Evolutionary conservation across 1,284 basidiomycete genomes (phyloP), one percentile per base, ranked within the genome.

Genomic region (Cryptococcus hybrid): DNA sequence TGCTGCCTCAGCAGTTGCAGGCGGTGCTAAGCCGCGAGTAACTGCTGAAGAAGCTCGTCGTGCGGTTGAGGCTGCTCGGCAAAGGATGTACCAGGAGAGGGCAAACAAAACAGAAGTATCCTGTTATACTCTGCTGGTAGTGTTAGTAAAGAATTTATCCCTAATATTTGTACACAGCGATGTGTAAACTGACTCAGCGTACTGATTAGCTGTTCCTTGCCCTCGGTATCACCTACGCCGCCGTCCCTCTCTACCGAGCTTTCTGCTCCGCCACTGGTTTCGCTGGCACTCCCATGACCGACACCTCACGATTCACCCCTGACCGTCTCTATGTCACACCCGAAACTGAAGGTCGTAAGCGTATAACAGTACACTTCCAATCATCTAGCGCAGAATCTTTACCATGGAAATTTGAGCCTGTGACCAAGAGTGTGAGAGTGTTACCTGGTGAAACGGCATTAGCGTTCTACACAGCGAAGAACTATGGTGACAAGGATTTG

Each of bases 241-340:
- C 96, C 37, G 96, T 99, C 1, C 96, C 96, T 2, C 83, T 97
- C 5, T 99, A 99, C 78, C 88, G 96, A 51, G 92, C 92, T 71
- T 99, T 99, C 81, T 99, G 96, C 76, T 89, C 92, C 2, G 92
- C 93, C 2, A 99, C 96, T 1, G 96, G 96, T 1, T 99, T 95
- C 73, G 90, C 88, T 8, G 96, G 96, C 2, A 95, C 92, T 24
- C 96, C 96, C n/a, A 88, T 91, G 54, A 90, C 92, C 45, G 90
- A 88, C 54, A 86, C 85, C 47, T 86, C 85, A 47, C 86, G 86
- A 40, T 95, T 91, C 71, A 85, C 87, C 54, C 83, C 92, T 0
- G 87, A 89, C 52, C 84, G 92, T 24, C 84, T 95, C 7, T 87
- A 92, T 18, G 88, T 89, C 1, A 82, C 86, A n/a, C 84, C 86